A percentile compares a stretch with the other conserved stretches of the same genome.
Conservation (phyloP, 2,329 filamentous ascomycete species). For the Cytospora piceae region DNA sequence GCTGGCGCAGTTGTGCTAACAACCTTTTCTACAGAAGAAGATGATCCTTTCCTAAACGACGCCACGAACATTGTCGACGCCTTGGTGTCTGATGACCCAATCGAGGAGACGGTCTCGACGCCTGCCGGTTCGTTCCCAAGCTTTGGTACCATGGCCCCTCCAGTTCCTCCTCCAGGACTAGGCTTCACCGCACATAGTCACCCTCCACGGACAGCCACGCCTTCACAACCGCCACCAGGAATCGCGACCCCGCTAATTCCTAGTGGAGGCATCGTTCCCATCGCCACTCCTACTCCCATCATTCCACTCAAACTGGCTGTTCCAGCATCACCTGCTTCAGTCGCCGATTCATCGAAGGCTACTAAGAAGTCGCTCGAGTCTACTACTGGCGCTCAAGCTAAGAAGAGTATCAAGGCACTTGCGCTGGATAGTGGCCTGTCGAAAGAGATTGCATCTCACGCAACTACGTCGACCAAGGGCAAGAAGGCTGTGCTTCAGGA, state of each 20-base stretch:
- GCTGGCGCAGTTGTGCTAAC: conserved; percentile 45
- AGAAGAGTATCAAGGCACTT: conserved; percentile 45
- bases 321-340: conserved; percentile 32
- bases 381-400: conserved; percentile 33
- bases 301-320: conserved; percentile 40
- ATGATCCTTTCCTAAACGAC: conserved; percentile 63
- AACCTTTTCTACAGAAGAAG: conserved; percentile 58
- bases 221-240: conserved; percentile 29
- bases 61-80: conserved; percentile 68
- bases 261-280: conserved; percentile 27
- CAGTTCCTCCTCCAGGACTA: conserved; percentile 29
- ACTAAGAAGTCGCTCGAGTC: conserved; percentile 34
- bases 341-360: conserved; percentile 29
- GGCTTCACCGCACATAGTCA: conserved; percentile 24
- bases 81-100: conserved; percentile 64
- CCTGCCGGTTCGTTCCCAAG: conserved; percentile 7
- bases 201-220: conserved; percentile 30
- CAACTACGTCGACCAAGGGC: conserved; percentile 38
- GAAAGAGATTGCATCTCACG: conserved; percentile 48
- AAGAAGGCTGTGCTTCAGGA: conserved; percentile 52
- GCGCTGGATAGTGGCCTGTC: conserved; percentile 52
- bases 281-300: conserved; percentile 35
- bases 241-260: conserved; percentile 26
- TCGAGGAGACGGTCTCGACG: conserved; percentile 25
- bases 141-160: conserved; percentile 17